These are phyloP conservation scores for Phytophthora europaea DNA, from an alignment of 352 stramenopile genomes.

Conservation along the genomic window DNA sequence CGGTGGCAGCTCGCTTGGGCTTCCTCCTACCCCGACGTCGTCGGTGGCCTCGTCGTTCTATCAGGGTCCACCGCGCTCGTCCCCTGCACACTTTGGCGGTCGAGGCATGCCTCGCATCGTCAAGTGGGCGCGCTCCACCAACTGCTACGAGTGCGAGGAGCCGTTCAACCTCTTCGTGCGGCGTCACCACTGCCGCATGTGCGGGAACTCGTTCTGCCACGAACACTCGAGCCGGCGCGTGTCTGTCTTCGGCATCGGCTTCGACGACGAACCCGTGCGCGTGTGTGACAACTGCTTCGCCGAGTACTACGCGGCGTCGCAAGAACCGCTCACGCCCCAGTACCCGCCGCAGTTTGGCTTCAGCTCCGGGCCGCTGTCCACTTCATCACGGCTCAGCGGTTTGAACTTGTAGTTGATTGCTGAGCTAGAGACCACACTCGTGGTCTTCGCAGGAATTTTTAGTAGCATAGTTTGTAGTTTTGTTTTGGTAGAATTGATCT, in stretches of 20 bases:
- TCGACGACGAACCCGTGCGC: slow-evolving; percentile 85
- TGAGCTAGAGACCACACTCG: slow-evolving; percentile 13
- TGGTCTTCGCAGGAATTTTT: slow-evolving; percentile 26
- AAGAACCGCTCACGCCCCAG: slow-evolving; percentile 36
- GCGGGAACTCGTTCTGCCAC: slow-evolving; percentile 89
- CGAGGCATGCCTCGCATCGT: slow-evolving; percentile 67
- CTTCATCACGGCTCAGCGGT: slow-evolving; percentile 41
- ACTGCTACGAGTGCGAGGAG: slow-evolving; percentile 89
- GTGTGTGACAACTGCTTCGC: slow-evolving; percentile 90
- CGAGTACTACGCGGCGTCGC: slow-evolving; percentile 67
- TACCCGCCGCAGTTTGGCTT: slow-evolving; percentile 37
- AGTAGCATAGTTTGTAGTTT: slow-evolving; percentile 28
- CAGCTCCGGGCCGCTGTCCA: slow-evolving; percentile 39
- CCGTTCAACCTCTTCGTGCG: slow-evolving; percentile 87
- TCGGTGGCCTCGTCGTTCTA: slow-evolving; percentile 48
- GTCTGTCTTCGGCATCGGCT: slow-evolving; percentile 81
- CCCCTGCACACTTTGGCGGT: slow-evolving; percentile 42
- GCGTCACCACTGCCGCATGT: slow-evolving; percentile 90
- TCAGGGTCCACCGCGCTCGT: slow-evolving; percentile 33
- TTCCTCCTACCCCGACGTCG: slow-evolving; percentile 42
- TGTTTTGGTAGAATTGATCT: slow-evolving; percentile 26
- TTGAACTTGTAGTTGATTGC: slow-evolving; percentile 33
- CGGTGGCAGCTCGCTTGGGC: slow-evolving; percentile 39
- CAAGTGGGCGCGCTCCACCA: slow-evolving; percentile 84
- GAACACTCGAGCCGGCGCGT: slow-evolving; percentile 85